Conservation (phyloP, 2,329 filamentous ascomycete genomes). For the Monilinia polystroma region DNA sequence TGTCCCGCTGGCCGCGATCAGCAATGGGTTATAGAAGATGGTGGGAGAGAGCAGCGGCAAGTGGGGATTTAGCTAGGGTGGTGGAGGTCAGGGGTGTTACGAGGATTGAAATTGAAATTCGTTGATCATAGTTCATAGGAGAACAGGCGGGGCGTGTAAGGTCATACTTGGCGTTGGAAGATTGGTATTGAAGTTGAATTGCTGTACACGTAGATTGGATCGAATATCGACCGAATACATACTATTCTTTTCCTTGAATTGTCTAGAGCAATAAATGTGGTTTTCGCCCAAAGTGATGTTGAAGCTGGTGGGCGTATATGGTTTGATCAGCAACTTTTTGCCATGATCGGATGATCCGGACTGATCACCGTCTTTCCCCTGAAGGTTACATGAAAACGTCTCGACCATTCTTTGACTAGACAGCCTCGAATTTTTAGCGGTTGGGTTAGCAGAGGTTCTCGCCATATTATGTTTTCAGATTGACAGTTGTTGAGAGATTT, state of each 20-base stretch:
- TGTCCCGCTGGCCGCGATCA: conserved; percentile 16
- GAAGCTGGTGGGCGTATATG: background rate
- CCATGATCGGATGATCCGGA: background rate
- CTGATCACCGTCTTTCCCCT: background rate
- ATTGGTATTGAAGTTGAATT: background rate
- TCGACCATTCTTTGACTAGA: background rate
- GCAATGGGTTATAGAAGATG: background rate
- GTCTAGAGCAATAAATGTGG: background rate
- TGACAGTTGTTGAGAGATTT: too few species aligned
- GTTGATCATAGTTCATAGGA: background rate
- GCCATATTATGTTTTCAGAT: too few species aligned
- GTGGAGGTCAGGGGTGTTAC: conserved; percentile 38
- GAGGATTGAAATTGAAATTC: conserved; percentile 23
- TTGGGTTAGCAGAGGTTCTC: background rate
- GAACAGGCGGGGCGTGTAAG: background rate
- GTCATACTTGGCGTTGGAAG: background rate
- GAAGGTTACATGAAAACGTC: background rate
- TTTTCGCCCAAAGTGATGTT: background rate
- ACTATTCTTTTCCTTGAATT: background rate
- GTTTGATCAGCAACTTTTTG: background rate
- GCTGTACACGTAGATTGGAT: background rate
- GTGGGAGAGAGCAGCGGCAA: conserved; percentile 13
- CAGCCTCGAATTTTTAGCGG: background rate
- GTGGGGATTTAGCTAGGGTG: conserved; percentile 37
- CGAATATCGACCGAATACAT: background rate